Evolutionary conservation across 169 alveolate genomes (phyloP).

Genomic region (Perkinsus chesapeaki): DNA sequence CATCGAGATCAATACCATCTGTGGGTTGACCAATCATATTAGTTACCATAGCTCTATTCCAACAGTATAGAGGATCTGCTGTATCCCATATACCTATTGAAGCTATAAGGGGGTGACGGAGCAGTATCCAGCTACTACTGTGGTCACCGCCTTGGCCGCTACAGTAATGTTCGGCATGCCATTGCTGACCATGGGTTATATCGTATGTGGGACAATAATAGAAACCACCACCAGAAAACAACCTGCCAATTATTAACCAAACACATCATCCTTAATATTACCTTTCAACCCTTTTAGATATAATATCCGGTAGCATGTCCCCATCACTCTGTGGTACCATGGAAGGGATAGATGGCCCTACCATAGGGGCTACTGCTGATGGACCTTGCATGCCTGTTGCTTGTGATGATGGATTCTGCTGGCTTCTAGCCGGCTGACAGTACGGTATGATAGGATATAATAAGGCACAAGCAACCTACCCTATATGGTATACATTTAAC

Average conservation of each 20-base stretch:
- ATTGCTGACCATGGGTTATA: background rate
- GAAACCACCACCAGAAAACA: background rate
- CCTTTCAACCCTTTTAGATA: background rate
- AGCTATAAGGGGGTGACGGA: too few relatives aligned
- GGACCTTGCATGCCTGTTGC: background rate
- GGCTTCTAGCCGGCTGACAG: too few relatives aligned
- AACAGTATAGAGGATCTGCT: background rate
- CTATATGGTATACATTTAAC: background rate
- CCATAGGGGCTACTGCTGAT: background rate
- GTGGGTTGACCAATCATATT: background rate
- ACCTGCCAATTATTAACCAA: background rate
- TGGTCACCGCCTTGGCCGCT: background rate
- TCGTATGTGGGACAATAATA: background rate
- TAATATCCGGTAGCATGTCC: background rate
- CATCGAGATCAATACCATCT: too few relatives aligned
- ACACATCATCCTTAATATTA: background rate
- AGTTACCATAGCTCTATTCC: background rate
- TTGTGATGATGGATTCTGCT: too few relatives aligned
- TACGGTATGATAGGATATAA: background rate
- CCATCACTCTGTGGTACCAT: background rate
- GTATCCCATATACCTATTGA: background rate
- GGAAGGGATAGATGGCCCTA: background rate
- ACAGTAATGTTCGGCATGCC: background rate
- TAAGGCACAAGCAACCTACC: background rate
- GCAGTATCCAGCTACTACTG: background rate